phyloP scores from a whole-genome alignment of 2,329 filamentous ascomycete species.

The Colletotrichum limetticola region DNA sequence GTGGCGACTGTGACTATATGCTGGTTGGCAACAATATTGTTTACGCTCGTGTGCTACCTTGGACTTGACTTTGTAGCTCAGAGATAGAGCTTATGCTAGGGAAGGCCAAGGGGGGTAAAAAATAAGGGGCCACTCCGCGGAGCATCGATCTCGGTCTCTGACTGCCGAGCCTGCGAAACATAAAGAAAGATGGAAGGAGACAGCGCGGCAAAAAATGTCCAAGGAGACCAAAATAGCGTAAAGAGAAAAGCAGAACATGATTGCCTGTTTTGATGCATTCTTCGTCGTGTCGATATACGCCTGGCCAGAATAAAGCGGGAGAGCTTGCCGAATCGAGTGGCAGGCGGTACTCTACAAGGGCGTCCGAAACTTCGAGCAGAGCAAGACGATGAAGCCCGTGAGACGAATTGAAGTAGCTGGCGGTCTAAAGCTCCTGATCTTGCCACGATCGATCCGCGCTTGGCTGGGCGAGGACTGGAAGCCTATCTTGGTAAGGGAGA shows the following conservation, averaged over 20 bases:
- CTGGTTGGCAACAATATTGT: neutral
- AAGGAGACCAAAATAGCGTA: neutral
- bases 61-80: neutral
- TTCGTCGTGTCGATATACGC: neutral
- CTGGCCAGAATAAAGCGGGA: neutral
- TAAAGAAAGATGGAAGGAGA: neutral
- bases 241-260: neutral
- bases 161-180: neutral
- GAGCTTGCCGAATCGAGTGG: conserved; percentile 1
- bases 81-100: neutral
- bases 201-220: neutral
- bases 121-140: neutral
- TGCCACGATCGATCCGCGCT: neutral
- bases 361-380: neutral
- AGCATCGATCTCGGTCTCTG: neutral
- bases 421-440: neutral
- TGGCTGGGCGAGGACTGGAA: neutral
- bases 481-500: neutral
- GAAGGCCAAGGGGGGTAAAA: neutral
- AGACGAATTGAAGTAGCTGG: neutral
- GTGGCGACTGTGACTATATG: neutral
- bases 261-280: neutral
- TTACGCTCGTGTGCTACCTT: neutral
- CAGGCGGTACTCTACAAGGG: neutral
- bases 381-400: neutral